These are phyloP conservation scores for Penicillium sclerotiorum DNA, from an alignment of 2,329 filamentous ascomycete species.

Conservation along the genomic window DNA sequence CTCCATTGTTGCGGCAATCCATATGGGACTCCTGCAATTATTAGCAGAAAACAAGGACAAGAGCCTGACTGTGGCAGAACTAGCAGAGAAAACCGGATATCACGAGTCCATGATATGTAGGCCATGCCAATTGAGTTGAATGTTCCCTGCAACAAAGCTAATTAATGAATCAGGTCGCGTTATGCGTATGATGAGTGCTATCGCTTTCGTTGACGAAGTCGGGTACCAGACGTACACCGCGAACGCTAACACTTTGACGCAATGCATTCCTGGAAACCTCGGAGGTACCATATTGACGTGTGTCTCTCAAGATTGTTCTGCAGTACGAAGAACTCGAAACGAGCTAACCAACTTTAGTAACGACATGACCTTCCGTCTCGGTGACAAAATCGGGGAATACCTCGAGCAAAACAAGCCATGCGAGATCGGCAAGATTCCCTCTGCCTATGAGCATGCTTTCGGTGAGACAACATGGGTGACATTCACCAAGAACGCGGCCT, in stretches of 20 bases:
- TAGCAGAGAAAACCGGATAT: neutral
- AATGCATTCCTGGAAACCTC: neutral
- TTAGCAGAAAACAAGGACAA: neutral
- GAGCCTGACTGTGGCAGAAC: neutral
- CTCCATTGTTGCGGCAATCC: neutral
- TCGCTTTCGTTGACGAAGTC: conserved; percentile 1
- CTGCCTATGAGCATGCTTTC: neutral
- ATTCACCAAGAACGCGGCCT: neutral
- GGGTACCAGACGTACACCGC: conserved; percentile 2
- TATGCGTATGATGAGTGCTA: conserved; percentile 3
- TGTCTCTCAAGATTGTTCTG: neutral
- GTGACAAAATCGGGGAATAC: neutral
- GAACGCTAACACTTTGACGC: neutral
- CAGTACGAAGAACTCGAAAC: too few species aligned
- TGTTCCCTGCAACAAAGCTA: neutral
- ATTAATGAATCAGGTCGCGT: neutral
- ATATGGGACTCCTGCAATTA: neutral
- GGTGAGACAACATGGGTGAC: conserved; percentile 4
- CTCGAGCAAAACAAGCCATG: neutral
- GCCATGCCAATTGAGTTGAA: neutral
- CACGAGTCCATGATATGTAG: neutral
- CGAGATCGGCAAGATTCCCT: neutral
- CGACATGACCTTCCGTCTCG: neutral
- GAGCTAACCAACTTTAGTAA: neutral
- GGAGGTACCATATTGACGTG: neutral